Evolutionary conservation across 2,329 filamentous ascomycete species (phyloP), one percentile per base, ranked within the genome.

Genomic region (Aspergillus japonicus): DNA sequence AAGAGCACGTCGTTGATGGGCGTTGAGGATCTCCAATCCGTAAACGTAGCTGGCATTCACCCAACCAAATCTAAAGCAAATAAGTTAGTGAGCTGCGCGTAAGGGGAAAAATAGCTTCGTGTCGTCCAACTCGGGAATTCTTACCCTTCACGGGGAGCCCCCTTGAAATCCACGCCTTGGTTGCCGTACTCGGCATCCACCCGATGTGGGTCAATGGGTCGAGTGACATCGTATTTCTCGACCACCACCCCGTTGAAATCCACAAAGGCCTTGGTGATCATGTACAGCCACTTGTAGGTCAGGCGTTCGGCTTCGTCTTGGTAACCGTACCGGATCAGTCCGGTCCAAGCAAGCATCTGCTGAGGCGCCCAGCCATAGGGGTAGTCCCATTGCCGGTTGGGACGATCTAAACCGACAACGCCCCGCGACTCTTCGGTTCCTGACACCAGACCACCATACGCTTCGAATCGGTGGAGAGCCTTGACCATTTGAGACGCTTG

Each of bases 161-260:
- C 94, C 80, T 96, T 96, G 80, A 98, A 97, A 73, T 97, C 91
- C 53, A 90, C 82, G 2, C 95, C 95, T 76, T 99, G 95, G 76
- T 99, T 99, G 6, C 95, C 95, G 73, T 99, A 99, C 78, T 99
- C 95, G 60, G 94, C 95, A 75, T 96, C 92, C 12, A 98, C 95
- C 63, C 90, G 89, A 78, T 98, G 95, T 42, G 95, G 93, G 70
- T 96, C 93, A 58, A 93, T 87, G 5, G 90, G 88, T 58, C 91
- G 83, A 21, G 94, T 98, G 61, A 99, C 95, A 77, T 99, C 91
- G 80, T 99, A 99, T 80, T 99, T 99, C 78, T 99, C 95, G 5
- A 98, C 95, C 1, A 99, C 94, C 8, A 97, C 92, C 44, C 95
- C 95, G 73, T 98, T 98, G 82, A 94, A 98, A 75, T 99, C 94